Base-by-base conservation (phyloP, 2,329 filamentous ascomycete genomes). In the Didymella pomorum region DNA sequence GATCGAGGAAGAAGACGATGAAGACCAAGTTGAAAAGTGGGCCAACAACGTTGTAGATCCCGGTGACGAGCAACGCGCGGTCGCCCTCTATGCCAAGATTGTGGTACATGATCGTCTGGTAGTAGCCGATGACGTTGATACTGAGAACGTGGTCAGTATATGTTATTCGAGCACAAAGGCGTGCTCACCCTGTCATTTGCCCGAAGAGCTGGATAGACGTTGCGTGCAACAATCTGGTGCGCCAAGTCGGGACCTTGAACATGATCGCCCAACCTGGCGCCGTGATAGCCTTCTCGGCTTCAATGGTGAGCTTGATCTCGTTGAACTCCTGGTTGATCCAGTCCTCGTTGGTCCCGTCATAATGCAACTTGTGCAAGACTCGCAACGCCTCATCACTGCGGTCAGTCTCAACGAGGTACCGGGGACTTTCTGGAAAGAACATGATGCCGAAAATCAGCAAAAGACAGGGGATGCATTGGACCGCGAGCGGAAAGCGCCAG, bases 201-300 rank as follows among this genome's bases (percentile, higher is more conserved):
- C 87, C 86, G 66, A 90, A 87, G 60, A 87, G 82, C 70, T 91
- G 87, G 37, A 88, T 83, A 29, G 85, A 75, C 41, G 83, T 83
- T 21, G 85, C 88, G 60, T 88, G 84, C 62, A 88, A 73, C 49
- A 89, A 82, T 16, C 88, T 81, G 46, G 81, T 87, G 68, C 88
- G 82, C 81, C 86, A 88, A 53, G 83, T 74, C 25, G 83, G 82
- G 8, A 84, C 80, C 12, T 78, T 82, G 67, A 89, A 87, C 75
- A 89, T 82, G 52, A 87, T 80, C 2, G 69, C 70, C 80, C 84
- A 89, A 2, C 81, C 83, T 37, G 79, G 81, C 16, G 72, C 83
- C 9, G 82, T 84, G 42, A 86, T 78, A 1, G 80, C 78, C 52
- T 82, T 83, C 67, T 88, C 84, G 0, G 86, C 84, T 4, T 85